Evolutionary conservation across 1,284 basidiomycete genomes (phyloP).

Genomic region (Pascua guehoae): DNA sequence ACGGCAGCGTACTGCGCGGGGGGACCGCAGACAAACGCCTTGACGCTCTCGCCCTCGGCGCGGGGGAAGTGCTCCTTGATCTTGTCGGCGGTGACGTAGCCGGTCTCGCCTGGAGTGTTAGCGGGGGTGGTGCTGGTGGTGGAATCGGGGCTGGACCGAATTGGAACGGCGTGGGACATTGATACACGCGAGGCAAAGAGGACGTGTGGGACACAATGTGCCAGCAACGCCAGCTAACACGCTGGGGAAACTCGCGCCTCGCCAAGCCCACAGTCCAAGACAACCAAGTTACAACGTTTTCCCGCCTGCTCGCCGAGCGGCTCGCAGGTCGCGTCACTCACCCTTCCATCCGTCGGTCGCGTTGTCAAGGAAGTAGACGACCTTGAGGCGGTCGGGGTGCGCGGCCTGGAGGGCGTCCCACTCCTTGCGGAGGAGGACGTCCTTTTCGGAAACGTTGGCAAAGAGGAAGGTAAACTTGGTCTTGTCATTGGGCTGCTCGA

Average conservation of each 20-base stretch:
- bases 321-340: slow-evolving; percentile 14
- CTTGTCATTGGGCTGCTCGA: slow-evolving; percentile 71
- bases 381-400: slow-evolving; percentile 64
- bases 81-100: slow-evolving; percentile 68
- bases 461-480: slow-evolving; percentile 93
- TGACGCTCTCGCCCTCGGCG: slow-evolving; percentile 69
- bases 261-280: slow-evolving; percentile 30
- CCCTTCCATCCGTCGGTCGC: slow-evolving; percentile 68
- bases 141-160: too few relatives aligned
- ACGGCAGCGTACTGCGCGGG: slow-evolving; percentile 76
- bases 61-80: slow-evolving; percentile 66
- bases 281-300: too few relatives aligned
- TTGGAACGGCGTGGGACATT: too few relatives aligned
- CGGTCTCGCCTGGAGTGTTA: slow-evolving; percentile 47
- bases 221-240: too few relatives aligned
- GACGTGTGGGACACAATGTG: too few relatives aligned
- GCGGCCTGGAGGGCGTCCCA: slow-evolving; percentile 70
- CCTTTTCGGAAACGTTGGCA: slow-evolving; percentile 82
- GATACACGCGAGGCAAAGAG: too few relatives aligned
- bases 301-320: too few relatives aligned
- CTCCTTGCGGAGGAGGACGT: slow-evolving; percentile 82
- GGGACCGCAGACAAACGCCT: slow-evolving; percentile 90
- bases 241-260: too few relatives aligned
- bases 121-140: too few relatives aligned
- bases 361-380: slow-evolving; percentile 85